Conservation (phyloP, 352 stramenopile species). For the Phytophthora foliorum region DNA sequence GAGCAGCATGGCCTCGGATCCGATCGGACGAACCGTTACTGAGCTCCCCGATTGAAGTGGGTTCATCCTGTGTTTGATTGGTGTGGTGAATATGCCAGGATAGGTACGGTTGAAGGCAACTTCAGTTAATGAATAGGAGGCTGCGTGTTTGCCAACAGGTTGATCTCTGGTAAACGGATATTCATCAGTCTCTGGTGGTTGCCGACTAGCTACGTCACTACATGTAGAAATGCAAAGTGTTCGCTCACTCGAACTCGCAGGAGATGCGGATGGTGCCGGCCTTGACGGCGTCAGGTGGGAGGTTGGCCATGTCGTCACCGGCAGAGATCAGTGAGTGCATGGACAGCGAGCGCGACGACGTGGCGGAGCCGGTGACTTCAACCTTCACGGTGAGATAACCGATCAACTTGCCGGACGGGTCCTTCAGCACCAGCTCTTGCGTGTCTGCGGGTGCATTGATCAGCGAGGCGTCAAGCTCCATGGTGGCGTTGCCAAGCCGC, state of each 20-base stretch:
- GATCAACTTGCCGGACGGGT: constrained; percentile 36
- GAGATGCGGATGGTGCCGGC: constrained; percentile 55
- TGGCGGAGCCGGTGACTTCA: constrained; percentile 44
- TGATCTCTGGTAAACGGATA: background rate
- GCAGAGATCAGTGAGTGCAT: constrained; percentile 29
- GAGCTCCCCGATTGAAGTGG: constrained; percentile 10
- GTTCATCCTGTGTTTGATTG: background rate
- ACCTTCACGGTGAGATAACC: constrained; percentile 47
- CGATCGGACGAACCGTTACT: constrained; percentile 9
- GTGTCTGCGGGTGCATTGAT: constrained; percentile 30
- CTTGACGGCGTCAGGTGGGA: constrained; percentile 45
- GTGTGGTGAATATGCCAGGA: background rate
- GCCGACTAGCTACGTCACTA: constrained; percentile 3
- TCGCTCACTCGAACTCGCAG: constrained; percentile 49
- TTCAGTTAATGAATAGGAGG: no score
- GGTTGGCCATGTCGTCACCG: constrained; percentile 35
- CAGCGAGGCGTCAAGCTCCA: constrained; percentile 38
- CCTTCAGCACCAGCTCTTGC: constrained; percentile 45
- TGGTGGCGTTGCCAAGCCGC: constrained; percentile 34
- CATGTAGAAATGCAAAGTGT: constrained; percentile 4
- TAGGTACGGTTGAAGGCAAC: constrained; percentile 18
- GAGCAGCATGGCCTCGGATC: constrained; percentile 4
- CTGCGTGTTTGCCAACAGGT: no score
- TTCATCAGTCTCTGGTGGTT: background rate
- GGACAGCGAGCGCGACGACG: constrained; percentile 48